These are phyloP conservation scores for Borealophlyctis nickersoniae DNA, from an alignment of 192 early-diverging fungal genomes.

Conservation along the genomic window DNA sequence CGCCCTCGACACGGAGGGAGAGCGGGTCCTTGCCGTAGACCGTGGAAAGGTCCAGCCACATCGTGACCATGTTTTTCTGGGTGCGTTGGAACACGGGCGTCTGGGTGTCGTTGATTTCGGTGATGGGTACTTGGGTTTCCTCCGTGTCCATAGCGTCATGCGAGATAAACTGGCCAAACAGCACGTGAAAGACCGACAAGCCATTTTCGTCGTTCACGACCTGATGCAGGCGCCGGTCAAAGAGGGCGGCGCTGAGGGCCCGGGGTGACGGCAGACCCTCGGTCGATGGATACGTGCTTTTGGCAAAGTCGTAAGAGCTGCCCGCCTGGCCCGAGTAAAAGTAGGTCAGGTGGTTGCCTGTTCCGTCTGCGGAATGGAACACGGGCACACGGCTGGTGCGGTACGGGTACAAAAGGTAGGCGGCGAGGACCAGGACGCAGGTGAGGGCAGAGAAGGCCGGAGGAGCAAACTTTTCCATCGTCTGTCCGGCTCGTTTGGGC, in stretches of 20 bases:
- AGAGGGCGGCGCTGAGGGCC: neutral
- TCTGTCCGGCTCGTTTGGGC: neutral
- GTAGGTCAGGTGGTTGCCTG: too few species aligned
- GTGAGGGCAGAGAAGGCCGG: too few species aligned
- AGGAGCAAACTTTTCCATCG: neutral
- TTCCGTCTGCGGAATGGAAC: too few species aligned
- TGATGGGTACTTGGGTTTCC: too few species aligned
- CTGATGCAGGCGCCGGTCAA: too few species aligned
- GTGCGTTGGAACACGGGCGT: neutral
- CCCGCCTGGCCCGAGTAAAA: too few species aligned
- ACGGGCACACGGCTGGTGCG: too few species aligned
- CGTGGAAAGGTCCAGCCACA: constrained; percentile 2
- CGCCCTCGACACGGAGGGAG: neutral
- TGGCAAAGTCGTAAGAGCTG: too few species aligned
- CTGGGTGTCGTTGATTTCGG: neutral
- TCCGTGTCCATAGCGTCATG: constrained; percentile 1
- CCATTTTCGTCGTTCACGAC: neutral
- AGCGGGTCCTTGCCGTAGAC: constrained; percentile 1
- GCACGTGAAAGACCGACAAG: neutral
- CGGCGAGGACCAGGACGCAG: too few species aligned
- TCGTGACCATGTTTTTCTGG: neutral
- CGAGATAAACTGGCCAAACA: constrained; percentile 1
- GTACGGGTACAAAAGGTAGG: too few species aligned
- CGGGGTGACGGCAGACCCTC: too few species aligned
- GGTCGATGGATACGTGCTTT: too few species aligned